Evolutionary conservation across 106 monocot genomes (phyloP), one percentile per base, ranked within the genome.

Genomic region (Agapanthus africanus): DNA sequence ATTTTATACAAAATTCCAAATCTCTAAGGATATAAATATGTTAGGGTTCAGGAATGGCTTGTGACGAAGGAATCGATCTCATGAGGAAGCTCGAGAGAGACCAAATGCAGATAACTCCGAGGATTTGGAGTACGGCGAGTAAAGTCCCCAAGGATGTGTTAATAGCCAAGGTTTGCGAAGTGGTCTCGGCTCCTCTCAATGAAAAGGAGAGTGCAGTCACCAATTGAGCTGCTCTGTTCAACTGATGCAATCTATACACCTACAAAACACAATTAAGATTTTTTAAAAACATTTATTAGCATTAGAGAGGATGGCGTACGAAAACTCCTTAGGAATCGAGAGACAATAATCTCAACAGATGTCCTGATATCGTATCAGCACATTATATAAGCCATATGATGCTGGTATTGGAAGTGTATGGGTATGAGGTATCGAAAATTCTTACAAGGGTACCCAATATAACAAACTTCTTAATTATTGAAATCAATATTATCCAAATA

Each of bases 61-160:
- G 71, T 32, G 85, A 76, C 40, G 85, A 67, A 46, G 85, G 94
- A 76, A 90, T 79, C 68, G 79, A 88, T 49, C 91, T 83, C 94
- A 95, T 91, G 50, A 95, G 72, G 60, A 88, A 91, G 73, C 94
- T 91, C 2, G 94, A 78, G 19, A 91, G 91, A 28, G 91, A 91
- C 94, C 94, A 95, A 66, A 95, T 69, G 70, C 88, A 95, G 73
- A 95, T 95, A 54, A 95, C 79, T 14, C 94, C 94, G 15, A 95
- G 94, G 57, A 91, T 75, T 81, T 95, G 94, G 18, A 95, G 88
- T 10, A 95, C 91, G 30, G 73, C 79, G 52, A 95, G 60, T 28
- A 95, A 72, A 51, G 78, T 79, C 11, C 91, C 94, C 69, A 95
- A 76, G 6, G 91, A 91, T 69, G 77, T 88, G 71, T 79, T 81